Base-by-base conservation (phyloP, 2,329 filamentous ascomycete species). In the Dryadomyces quercus-mongolicae region DNA sequence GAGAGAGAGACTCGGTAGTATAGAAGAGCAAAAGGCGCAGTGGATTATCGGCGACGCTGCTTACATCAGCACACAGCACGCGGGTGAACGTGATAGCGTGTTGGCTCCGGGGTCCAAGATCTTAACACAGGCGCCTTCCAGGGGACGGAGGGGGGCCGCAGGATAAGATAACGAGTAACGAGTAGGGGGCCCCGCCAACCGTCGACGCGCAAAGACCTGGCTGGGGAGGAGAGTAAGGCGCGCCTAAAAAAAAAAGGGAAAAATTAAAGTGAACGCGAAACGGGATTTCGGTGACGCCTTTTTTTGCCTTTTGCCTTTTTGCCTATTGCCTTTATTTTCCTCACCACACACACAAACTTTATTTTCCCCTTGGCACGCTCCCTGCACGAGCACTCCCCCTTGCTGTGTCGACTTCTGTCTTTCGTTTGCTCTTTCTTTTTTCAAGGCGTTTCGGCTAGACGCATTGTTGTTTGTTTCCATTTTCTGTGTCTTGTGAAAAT, bases 11-110 rank as follows among this genome's bases (percentile, higher is more conserved):
- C n/a, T n/a, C n/a, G n/a, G n/a, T n/a, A n/a, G n/a, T n/a, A n/a
- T n/a, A 42, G 38, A n/a, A 5, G 16, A 42, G n/a, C 12, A 42
- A 42, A 42, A 31, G 8, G 25, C 25, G 25, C 25, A 31, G 25
- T 31, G n/a, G n/a, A n/a, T 31, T 31, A 31, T 31, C 25, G 25
- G 4, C 8, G 25, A 4, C 8, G 25, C 8, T 31, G 25, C 25
- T 31, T 31, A 31, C 25, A 31, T 31, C 4, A 31, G 25, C 25
- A 31, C 8, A 40, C 4, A 40, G 10, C 10, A 53, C 47, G 38
- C 57, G 49, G 40, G 54, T 25, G 18, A 57, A 60, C 59, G 57
- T 60, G 59, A 59, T 59, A 56, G 59, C 59, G 59, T 60, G 59
- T 60, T 51, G n/a, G n/a, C 42, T 4, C 9, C 31, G 45, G 21